These are phyloP conservation scores for Aspergillus novoparasiticus DNA, from an alignment of 2,329 filamentous ascomycete species.

Conservation along the genomic window DNA sequence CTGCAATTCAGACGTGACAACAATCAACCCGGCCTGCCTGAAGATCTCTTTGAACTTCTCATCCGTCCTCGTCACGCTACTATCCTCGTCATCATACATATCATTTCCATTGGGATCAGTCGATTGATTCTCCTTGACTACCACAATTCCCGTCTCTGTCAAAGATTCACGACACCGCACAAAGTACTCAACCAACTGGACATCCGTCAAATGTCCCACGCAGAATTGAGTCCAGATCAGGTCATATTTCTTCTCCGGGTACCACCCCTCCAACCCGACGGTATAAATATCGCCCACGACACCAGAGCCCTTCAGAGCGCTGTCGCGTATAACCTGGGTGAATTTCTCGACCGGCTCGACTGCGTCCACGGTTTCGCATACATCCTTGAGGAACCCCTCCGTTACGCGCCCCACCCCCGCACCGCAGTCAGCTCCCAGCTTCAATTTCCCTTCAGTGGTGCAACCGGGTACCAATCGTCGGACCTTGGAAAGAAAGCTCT, in stretches of 20 bases:
- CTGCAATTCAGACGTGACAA: conserved; percentile 74
- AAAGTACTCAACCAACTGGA: conserved; percentile 70
- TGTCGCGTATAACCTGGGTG: conserved; percentile 60
- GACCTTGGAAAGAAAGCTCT: conserved; percentile 68
- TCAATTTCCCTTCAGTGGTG: conserved; percentile 20
- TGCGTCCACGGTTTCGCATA: conserved; percentile 75
- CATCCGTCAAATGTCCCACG: conserved; percentile 76
- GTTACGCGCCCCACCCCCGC: conserved; percentile 83
- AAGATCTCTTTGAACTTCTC: conserved; percentile 72
- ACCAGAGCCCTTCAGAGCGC: conserved; percentile 41
- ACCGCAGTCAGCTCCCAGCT: conserved; percentile 60
- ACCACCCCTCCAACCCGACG: conserved; percentile 74
- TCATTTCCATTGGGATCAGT: conserved; percentile 59
- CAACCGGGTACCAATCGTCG: conserved; percentile 36
- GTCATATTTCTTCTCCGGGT: conserved; percentile 63
- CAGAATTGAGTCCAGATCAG: conserved; percentile 94
- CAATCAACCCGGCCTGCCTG: conserved; percentile 64
- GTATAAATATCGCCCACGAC: conserved; percentile 68
- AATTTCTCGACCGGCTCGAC: conserved; percentile 86
- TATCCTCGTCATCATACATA: conserved; percentile 74
- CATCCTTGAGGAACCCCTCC: conserved; percentile 69
- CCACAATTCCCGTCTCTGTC: conserved; percentile 52
- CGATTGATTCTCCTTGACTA: conserved; percentile 80
- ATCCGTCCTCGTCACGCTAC: conserved; percentile 76
- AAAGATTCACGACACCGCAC: conserved; percentile 59